phyloP scores from a whole-genome alignment of 148 eudicot species.

The Fallopia convolvulus region DNA sequence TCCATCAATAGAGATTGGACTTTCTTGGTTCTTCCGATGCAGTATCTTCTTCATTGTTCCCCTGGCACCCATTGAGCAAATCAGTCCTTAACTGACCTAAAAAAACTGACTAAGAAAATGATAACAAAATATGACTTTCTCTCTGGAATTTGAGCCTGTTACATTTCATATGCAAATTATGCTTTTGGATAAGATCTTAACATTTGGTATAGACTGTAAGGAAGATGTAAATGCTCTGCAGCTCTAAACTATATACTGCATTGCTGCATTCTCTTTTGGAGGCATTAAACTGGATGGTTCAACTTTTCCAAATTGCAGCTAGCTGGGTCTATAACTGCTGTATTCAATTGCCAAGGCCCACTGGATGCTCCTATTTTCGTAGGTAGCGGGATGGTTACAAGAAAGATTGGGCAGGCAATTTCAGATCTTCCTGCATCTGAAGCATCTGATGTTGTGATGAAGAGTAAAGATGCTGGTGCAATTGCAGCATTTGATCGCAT shows the following conservation, averaged over 20 bases:
- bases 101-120: not conserved
- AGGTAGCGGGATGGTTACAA: conserved; percentile 90
- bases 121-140: not conserved
- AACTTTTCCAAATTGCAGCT: conserved; percentile 37
- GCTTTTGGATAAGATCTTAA: not conserved
- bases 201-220: not conserved
- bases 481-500: conserved; percentile 87
- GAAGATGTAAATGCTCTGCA: not conserved
- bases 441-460: conserved; percentile 84
- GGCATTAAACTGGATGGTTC: conserved; percentile 1
- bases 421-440: conserved; percentile 48
- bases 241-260: not conserved
- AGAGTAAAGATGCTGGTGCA: conserved; percentile 91
- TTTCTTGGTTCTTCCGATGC: not conserved
- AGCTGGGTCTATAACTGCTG: conserved; percentile 92
- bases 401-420: conserved; percentile 57
- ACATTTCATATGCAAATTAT: not conserved
- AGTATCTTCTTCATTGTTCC: not conserved
- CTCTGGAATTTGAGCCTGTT: not conserved
- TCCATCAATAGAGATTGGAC: not conserved
- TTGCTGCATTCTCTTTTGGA: not conserved
- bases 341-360: conserved; percentile 98
- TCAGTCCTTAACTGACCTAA: not conserved
- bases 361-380: conserved; percentile 96
- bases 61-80: not conserved